Conservation (phyloP, 495 filamentous ascomycete genomes). For the Penicillium cataractarum region DNA sequence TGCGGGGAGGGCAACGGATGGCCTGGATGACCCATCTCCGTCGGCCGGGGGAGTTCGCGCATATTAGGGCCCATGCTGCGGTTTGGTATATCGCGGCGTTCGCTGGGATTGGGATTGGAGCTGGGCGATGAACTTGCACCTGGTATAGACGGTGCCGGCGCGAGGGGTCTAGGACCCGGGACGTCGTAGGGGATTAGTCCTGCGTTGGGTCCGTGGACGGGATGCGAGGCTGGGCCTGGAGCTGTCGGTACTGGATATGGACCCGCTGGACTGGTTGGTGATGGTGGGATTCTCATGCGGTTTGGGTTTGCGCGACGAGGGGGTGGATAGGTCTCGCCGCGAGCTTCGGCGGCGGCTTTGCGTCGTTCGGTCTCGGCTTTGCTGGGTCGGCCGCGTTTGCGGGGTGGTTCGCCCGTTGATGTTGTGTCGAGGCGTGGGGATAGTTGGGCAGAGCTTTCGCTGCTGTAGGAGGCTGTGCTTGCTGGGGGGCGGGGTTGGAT, state of each 20-base stretch:
- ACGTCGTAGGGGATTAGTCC: conserved; percentile 19
- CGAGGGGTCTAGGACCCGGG: conserved; percentile 10
- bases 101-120: conserved; percentile 8
- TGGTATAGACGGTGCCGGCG: conserved; percentile 8
- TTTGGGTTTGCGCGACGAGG: conserved; percentile 35
- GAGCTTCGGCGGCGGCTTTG: conserved; percentile 54
- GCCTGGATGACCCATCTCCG: conserved; percentile 36
- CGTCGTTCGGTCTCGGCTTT: conserved; percentile 59
- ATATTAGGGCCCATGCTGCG: conserved; percentile 30
- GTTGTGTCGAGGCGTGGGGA: conserved; percentile 38
- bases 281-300: conserved; percentile 38
- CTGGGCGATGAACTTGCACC: too few species aligned
- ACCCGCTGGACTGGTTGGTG: conserved; percentile 38
- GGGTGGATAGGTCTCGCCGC: conserved; percentile 54
- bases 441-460: conserved; percentile 45
- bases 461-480: conserved; percentile 42
- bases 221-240: conserved; percentile 8
- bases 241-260: neutral
- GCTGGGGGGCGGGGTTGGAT: conserved; percentile 47
- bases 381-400: conserved; percentile 63
- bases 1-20: conserved; percentile 41
- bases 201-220: conserved; percentile 8
- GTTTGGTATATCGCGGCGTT: conserved; percentile 26
- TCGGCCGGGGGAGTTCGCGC: conserved; percentile 41
- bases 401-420: conserved; percentile 44